Conservation (phyloP, 495 filamentous ascomycete species). For the Xylaria castorea region DNA sequence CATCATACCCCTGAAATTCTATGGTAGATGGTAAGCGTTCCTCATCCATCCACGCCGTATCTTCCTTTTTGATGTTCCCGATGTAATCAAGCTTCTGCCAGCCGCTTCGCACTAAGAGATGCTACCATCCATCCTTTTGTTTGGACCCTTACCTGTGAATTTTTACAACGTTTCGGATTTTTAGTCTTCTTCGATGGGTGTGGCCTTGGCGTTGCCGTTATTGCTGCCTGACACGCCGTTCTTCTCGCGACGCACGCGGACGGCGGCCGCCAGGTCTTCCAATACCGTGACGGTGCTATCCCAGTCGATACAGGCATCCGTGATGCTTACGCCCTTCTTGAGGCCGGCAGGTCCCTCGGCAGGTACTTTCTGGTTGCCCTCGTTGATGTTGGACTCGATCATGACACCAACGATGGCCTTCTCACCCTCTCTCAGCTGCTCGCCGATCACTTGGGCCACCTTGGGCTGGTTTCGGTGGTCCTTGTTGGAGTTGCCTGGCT, state of each 20-base stretch:
- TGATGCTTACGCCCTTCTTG: conserved; percentile 94
- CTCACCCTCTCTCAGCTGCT: conserved; percentile 88
- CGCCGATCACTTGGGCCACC: conserved; percentile 80
- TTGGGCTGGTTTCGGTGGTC: conserved; percentile 89
- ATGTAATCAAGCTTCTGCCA: background rate
- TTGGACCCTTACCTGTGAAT: conserved; percentile 7
- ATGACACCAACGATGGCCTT: conserved; percentile 92
- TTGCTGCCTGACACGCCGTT: conserved; percentile 38
- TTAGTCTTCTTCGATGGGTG: conserved; percentile 54
- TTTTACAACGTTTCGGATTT: conserved; percentile 17
- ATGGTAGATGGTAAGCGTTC: background rate
- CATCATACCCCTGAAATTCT: background rate
- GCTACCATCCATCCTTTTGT: conserved; percentile 5
- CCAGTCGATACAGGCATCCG: conserved; percentile 97
- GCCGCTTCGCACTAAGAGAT: conserved; percentile 7
- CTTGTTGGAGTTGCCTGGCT: conserved; percentile 73
- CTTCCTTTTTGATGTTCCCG: background rate
- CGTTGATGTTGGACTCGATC: conserved; percentile 98
- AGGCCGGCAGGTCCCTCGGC: conserved; percentile 77
- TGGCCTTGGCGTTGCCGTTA: conserved; percentile 38
- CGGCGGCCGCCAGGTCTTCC: conserved; percentile 85
- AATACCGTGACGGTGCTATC: conserved; percentile 83
- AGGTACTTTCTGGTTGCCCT: conserved; percentile 94
- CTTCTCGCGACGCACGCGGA: conserved; percentile 72
- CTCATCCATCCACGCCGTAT: conserved; percentile 6